Evolutionary conservation across 1,284 basidiomycete genomes (phyloP), one percentile per base, ranked within the genome.

Genomic region (Apiotrichum brassicae): DNA sequence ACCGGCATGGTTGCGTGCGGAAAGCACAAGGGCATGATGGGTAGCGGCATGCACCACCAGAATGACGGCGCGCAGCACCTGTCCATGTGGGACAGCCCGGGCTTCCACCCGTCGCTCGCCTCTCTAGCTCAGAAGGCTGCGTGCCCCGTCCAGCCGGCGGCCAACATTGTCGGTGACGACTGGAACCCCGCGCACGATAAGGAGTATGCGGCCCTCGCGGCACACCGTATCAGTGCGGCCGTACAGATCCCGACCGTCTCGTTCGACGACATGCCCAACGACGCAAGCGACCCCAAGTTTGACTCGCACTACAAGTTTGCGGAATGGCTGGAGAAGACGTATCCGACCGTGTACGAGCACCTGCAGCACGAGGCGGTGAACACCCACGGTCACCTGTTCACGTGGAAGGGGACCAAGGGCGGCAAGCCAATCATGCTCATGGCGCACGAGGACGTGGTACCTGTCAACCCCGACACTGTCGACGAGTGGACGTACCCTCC

Each of bases 361-460:
- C 56, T 77, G n/a, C 45, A 64, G 14, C 68, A 75, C 48, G 72
- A 75, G 33, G 61, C 58, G 20, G 60, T 77, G 42, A 75, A 75
- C 49, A 70, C 63, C 23, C 72, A 74, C 41, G 76, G 60, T 1
- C 65, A 76, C 18, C 56, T 77, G 8, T 73, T 73, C 51, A 76
- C 75, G 9, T 44, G 43, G 43, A 47, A 72, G 50, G 76, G 75
- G 1, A 59, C 54, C 12, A 20, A 45, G 18, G 62, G 75, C 43
- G 38, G 73, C 13, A 67, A 75, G 54, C 75, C 75, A 0, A 62
- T 78, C 43, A 55, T 76, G 18, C 61, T 77, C 13, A 76, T 76
- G 72, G 75, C 73, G 5, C 76, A 77, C 57, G 61, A 54, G 41
- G 78, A 78, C 58, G 76, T 77, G 0, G 78, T 80, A 0, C 79